Evolutionary conservation across 768 basidiomycete species (phyloP), one percentile per base, ranked within the genome.

Genomic region (Boletus sp.): DNA sequence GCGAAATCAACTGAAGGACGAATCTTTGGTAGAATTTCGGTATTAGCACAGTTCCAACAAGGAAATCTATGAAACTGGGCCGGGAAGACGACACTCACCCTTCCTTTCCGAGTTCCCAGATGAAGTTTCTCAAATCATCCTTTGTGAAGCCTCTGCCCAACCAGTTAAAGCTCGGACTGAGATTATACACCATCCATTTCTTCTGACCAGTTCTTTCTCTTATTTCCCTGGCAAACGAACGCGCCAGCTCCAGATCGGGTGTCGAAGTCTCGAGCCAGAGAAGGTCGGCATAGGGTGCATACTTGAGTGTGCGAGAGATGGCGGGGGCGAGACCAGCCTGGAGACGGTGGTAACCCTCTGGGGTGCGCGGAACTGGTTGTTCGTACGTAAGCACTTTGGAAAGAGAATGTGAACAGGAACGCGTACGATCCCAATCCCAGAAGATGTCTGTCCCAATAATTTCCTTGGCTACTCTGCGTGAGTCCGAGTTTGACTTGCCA

Each of bases 151-250:
- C 92, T 62, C 87, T 84, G 25, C 77, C 79, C n/a, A 83, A 75
- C 93, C 93, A 96, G 69, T 95, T 93, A 77, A 96, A 96, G 65
- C 90, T 92, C 5, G 93, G 94, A 63, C 91, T 93, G 53, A 97
- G 74, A 68, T 96, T 97, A 68, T 95, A 97, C 21, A 96, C 93
- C 60, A 97, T 83, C 84, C 83, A 86, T 64, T 86, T 90, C 57
- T 54, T 54, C 49, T 59, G 48, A 38, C 93, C 91, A 64, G 82
- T 81, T 65, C 78, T 77, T 58, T 81, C 81, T 50, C 88, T 76
- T 61, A 95, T 89, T 65, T 81, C 81, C 42, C 86, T 75, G 3
- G 93, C 86, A 70, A 95, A 93, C 32, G 77, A 80, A 33, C 83
- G 78, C 3, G 93, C 93, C 66, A 93, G 83, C 53, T 84, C 78